Evolutionary conservation across 1,284 basidiomycete genomes (phyloP), one percentile per base, ranked within the genome.

Genomic region (Meripilus lineatus): DNA sequence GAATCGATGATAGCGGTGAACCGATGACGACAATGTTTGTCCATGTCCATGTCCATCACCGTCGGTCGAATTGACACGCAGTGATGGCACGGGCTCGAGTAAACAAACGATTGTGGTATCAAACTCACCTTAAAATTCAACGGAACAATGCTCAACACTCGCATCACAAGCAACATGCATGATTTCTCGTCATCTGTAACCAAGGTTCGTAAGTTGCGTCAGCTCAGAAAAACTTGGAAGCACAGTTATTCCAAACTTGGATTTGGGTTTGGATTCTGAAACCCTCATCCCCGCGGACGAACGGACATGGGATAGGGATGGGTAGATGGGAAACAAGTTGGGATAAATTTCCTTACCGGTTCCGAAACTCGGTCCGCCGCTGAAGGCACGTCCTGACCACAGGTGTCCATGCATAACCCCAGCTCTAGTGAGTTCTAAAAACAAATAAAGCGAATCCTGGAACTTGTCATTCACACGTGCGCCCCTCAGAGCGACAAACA

Each of bases 401-500:
- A 89, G 70, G 57, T 93, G 85, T 1, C 91, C 92, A 61, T 99
- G 94, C 74, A 99, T 86, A 11, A 96, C 93, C 1, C 93, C 92
- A 10, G 93, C 93, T 54, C 95, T 79, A 50, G 97, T 82, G 44
- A 96, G 79, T 70, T 99, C 89, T 65, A 95, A 72, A 67, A 96
- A 87, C 62, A 95, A 68, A 65, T 95, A 95, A 3, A 99, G 72
- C 4, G 96, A 81, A 66, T 99, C 96, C 65, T 99, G 95, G 71
- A 99, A 93, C 68, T 96, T 97, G 74, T 99, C 95, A 64, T 95
- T 97, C 52, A 98, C 70, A 35, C 89, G 81, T 3, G 88, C 79
- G 23, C 72, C 71, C 52, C 81, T 77, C 57, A 94, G 74, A 2
- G 92, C 91, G 24, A 77, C 76, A 62, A 89, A 81, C 76, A 97